phyloP scores from a whole-genome alignment of 2,329 filamentous ascomycete species.

The Neofusicoccum parvum region DNA sequence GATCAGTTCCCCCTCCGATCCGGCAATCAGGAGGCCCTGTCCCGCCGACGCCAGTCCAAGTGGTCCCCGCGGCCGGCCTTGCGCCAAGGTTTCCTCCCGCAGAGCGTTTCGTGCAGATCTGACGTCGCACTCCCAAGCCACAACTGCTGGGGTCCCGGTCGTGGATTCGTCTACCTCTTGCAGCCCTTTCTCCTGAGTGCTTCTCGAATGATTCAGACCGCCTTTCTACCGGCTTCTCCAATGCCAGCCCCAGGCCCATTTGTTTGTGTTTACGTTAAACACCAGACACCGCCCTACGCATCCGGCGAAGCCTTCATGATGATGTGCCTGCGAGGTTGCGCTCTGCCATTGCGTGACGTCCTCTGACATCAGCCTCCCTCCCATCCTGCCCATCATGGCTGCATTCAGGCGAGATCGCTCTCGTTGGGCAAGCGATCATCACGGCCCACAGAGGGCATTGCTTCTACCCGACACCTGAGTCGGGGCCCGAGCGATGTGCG shows the following conservation, averaged over 20 bases:
- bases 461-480: conserved; percentile 8
- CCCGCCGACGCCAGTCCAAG: neutral
- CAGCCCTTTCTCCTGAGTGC: conserved; percentile 16
- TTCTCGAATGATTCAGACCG: conserved; percentile 17
- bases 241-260: neutral
- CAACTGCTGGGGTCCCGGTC: conserved; percentile 2
- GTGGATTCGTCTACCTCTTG: conserved; percentile 16
- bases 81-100: conserved; percentile 4
- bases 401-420: neutral
- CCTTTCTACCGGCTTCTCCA: conserved; percentile 3
- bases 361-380: neutral
- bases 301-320: neutral
- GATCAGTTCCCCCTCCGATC: no score
- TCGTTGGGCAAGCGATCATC: conserved; percentile 3
- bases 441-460: conserved; percentile 6
- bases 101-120: conserved; percentile 4
- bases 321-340: neutral
- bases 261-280: neutral
- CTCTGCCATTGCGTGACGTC: conserved; percentile 8
- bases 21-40: neutral
- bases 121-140: conserved; percentile 13
- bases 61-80: conserved; percentile 11
- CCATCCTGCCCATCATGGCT: conserved; percentile 4
- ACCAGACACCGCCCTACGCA: neutral
- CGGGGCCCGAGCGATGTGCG: neutral